Conservation (phyloP, 495 filamentous ascomycete species). For the Penicillium nucicola region DNA sequence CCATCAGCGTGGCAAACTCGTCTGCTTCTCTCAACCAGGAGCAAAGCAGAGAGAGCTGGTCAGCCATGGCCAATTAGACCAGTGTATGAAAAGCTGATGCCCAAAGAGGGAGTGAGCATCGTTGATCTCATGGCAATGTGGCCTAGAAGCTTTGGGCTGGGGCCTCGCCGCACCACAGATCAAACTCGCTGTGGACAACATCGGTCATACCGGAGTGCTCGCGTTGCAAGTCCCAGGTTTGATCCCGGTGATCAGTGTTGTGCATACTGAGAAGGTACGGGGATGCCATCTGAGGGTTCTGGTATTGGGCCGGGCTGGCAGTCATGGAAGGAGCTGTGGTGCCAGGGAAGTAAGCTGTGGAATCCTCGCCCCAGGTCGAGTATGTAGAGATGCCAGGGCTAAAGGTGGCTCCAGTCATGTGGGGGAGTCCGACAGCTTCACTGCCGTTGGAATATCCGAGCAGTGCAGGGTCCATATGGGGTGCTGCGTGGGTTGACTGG, state of each 20-base stretch:
- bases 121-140: neutral
- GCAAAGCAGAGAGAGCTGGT: neutral
- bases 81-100: neutral
- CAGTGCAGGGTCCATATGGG: conserved; percentile 47
- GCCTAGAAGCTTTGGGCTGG: neutral
- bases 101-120: neutral
- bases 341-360: neutral
- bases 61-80: conserved; percentile 2
- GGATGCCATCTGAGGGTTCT: neutral
- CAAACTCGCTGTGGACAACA: conserved; percentile 1
- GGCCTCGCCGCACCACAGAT: conserved; percentile 5
- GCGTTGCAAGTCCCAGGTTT: conserved; percentile 7
- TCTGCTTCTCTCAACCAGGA: conserved; percentile 3
- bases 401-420: neutral
- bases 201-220: neutral
- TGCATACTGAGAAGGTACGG: conserved; percentile 8
- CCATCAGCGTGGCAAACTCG: conserved; percentile 8
- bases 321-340: neutral
- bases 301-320: conserved; percentile 8
- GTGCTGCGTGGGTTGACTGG: conserved; percentile 18
- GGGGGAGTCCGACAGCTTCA: conserved; percentile 4
- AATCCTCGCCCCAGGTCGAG: conserved; percentile 4
- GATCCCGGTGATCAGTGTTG: neutral
- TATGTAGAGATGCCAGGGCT: neutral
- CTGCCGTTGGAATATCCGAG: conserved; percentile 23